These are phyloP conservation scores for Podospora fimiseda DNA, from an alignment of 495 filamentous ascomycete genomes.

Conservation along the genomic window DNA sequence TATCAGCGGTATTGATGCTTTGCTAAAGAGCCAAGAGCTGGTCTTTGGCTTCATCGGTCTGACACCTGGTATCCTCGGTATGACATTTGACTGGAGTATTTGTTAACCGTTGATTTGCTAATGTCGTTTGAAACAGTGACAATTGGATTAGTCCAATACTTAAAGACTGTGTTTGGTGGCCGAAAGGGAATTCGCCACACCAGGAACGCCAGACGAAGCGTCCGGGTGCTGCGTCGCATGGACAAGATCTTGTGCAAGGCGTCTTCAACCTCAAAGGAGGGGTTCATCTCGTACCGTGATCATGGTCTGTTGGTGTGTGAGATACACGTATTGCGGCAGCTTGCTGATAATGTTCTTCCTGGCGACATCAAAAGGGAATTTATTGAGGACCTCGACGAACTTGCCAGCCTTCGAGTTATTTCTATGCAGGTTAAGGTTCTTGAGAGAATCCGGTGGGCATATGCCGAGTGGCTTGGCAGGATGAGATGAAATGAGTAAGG, in stretches of 20 bases:
- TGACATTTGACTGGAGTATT: background rate
- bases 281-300: conserved; percentile 76
- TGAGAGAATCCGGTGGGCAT: conserved; percentile 79
- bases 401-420: conserved; percentile 72
- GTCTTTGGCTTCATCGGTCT: conserved; percentile 94
- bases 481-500: conserved; percentile 21
- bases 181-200: conserved; percentile 57
- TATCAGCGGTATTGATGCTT: conserved; percentile 83
- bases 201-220: conserved; percentile 54
- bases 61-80: conserved; percentile 72
- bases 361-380: conserved; percentile 71
- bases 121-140: conserved; percentile 51
- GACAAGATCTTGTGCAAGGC: conserved; percentile 72
- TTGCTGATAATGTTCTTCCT: conserved; percentile 58
- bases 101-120: conserved; percentile 7
- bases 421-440: conserved; percentile 67
- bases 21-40: conserved; percentile 92
- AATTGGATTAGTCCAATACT: conserved; percentile 66
- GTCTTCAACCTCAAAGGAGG: conserved; percentile 51
- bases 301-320: conserved; percentile 87
- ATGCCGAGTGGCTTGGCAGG: conserved; percentile 61
- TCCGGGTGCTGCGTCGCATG: conserved; percentile 73
- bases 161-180: conserved; percentile 58
- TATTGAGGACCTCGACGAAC: conserved; percentile 72
- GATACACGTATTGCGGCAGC: conserved; percentile 66